Percentiles rank a stretch among this genome's conserved stretches.
Evolutionary conservation across 169 alveolate genomes (phyloP).

Genomic region (Eimeria acervulina): DNA sequence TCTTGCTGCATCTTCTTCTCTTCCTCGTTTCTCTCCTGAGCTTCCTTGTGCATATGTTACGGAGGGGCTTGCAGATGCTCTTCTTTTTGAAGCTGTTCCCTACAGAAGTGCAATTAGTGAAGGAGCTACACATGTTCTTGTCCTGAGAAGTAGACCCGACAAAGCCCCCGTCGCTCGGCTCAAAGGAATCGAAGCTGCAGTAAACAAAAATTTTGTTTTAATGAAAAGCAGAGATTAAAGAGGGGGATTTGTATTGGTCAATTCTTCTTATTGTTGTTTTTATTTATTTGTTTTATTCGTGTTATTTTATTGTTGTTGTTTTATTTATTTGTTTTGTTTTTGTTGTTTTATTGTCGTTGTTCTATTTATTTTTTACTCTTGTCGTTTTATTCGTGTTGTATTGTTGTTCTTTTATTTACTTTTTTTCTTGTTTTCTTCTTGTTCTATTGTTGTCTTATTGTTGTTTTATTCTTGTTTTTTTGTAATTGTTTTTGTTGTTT

Average conservation of each 20-base stretch:
- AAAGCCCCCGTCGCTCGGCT: constrained; percentile 57
- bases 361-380: background rate
- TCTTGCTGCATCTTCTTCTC: constrained; percentile 3
- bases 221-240: no score
- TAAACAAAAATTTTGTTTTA: no score
- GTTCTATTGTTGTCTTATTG: background rate
- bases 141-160: constrained; percentile 81
- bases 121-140: constrained; percentile 74
- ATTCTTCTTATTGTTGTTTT: background rate
- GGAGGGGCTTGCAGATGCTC: constrained; percentile 85
- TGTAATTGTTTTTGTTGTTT: background rate
- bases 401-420: background rate
- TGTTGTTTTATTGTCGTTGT: background rate
- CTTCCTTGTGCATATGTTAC: constrained; percentile 37
- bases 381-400: background rate
- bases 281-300: no score
- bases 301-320: no score
- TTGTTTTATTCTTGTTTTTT: background rate
- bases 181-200: constrained; percentile 77
- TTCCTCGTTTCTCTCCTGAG: constrained; percentile 71
- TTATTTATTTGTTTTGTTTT: background rate
- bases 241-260: background rate
- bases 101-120: constrained; percentile 76
- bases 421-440: background rate
- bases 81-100: constrained; percentile 83